These are phyloP conservation scores for Lichtheimia ornata DNA, from an alignment of 371 early-diverging fungal species.

Conservation along the genomic window DNA sequence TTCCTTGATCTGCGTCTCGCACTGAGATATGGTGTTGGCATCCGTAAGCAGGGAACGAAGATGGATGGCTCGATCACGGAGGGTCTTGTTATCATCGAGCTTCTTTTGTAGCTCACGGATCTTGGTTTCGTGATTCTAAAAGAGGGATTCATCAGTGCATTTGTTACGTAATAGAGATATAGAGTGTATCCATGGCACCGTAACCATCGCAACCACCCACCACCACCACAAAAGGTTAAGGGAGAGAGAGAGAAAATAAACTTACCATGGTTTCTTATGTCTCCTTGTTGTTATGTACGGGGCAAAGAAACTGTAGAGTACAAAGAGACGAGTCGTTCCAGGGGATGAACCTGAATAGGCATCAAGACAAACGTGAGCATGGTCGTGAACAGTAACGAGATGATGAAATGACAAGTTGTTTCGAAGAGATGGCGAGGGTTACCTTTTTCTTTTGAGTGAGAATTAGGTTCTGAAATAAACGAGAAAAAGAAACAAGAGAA, in stretches of 20 bases:
- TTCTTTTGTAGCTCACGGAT: slow-evolving; percentile 55
- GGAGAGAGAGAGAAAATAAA: neutral
- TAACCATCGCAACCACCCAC: no score
- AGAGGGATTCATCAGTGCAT: neutral
- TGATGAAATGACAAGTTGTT: neutral
- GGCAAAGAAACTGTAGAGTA: neutral
- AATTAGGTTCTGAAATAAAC: neutral
- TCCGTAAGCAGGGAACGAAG: slow-evolving; percentile 70
- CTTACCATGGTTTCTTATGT: no score
- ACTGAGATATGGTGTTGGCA: slow-evolving; percentile 69
- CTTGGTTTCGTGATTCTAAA: slow-evolving; percentile 18
- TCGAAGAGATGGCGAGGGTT: no score
- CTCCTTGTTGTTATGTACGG: neutral
- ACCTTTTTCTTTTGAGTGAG: neutral
- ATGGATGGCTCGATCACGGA: slow-evolving; percentile 71
- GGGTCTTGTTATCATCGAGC: slow-evolving; percentile 69
- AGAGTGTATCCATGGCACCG: neutral
- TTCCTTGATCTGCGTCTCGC: slow-evolving; percentile 79
- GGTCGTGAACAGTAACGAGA: slow-evolving; percentile 7
- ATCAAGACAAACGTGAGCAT: no score
- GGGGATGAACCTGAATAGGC: no score
- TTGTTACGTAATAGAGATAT: neutral
- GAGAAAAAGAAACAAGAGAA: no score
- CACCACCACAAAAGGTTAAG: neutral
- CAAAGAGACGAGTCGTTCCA: neutral